Conservation (phyloP, 768 basidiomycete species). For the Boletus speciosus region DNA sequence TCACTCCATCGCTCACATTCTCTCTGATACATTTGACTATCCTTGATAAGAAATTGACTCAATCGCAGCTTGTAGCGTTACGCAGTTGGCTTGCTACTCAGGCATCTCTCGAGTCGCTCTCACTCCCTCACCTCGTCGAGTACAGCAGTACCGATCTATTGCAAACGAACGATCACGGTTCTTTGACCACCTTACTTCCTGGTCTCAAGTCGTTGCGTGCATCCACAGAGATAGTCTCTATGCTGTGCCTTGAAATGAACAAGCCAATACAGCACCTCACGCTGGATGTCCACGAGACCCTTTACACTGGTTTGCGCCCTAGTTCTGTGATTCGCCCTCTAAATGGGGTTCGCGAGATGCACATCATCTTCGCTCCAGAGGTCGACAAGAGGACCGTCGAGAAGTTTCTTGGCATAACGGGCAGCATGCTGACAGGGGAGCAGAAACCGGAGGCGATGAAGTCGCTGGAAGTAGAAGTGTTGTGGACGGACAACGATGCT, state of each 20-base stretch:
- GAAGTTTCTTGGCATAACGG: slow-evolving; percentile 28
- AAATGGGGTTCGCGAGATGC: slow-evolving; percentile 28
- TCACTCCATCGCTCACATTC: slow-evolving; percentile 19
- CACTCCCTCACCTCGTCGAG: slow-evolving; percentile 26
- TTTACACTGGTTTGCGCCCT: slow-evolving; percentile 29
- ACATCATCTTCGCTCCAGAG: slow-evolving; percentile 27
- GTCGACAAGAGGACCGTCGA: slow-evolving; percentile 34
- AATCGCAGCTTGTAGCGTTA: slow-evolving; percentile 19
- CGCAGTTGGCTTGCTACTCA: slow-evolving; percentile 25
- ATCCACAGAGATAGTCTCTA: slow-evolving; percentile 22
- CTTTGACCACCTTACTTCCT: slow-evolving; percentile 17
- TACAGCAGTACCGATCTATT: not conserved
- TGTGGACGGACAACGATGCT: slow-evolving; percentile 27
- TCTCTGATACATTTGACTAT: slow-evolving; percentile 26
- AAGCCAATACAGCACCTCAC: slow-evolving; percentile 21
- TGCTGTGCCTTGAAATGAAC: slow-evolving; percentile 16
- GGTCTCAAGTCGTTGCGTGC: slow-evolving; percentile 26
- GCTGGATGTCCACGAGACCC: slow-evolving; percentile 25
- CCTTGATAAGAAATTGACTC: slow-evolving; percentile 24
- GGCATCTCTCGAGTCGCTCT: slow-evolving; percentile 24
- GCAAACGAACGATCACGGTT: not conserved
- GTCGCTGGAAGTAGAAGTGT: slow-evolving; percentile 28
- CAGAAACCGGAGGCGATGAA: slow-evolving; percentile 11
- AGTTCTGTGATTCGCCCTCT: slow-evolving; percentile 26
- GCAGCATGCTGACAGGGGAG: slow-evolving; percentile 18